Evolutionary conservation across 2,329 filamentous ascomycete species (phyloP), one percentile per base, ranked within the genome.

Genomic region (Pseudocercospora fuligena): DNA sequence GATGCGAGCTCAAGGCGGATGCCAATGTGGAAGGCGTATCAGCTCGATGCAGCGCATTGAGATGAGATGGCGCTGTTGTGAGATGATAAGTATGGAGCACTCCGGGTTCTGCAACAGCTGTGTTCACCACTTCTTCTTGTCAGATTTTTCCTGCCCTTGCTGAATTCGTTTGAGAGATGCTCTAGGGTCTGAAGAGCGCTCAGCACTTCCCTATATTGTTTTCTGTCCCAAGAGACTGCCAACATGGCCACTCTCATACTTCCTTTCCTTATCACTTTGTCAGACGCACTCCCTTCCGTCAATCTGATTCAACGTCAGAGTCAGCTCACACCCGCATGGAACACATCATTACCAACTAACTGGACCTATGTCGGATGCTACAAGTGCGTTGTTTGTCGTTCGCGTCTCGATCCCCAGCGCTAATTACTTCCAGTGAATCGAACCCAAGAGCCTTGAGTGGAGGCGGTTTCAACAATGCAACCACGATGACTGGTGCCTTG

Each of bases 331-430:
- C 61, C 68, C 14, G 67, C 69, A 12, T 58, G 56, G 49, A 72
- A 70, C 33, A 21, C 36, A 8, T 66, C 70, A 16, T 62, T 73
- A 8, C 70, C 69, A 11, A 62, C 65, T 3, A 66, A 67, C 51
- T 73, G 72, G 72, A 71, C 67, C 12, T 72, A 72, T 53, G 60
- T 68, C 12, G 72, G 72, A 11, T 73, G 72, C 60, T 73, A 70
- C 58, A 68, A 67, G 70, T 71, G 56, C 47, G 66, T 65, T 12
- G 12, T 9, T 25, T 6, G 16, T 33, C n/a, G 25, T 49, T 25
- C 11, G 5, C 49, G 25, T 1, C 16, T n/a, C 31, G 9, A 9
- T 12, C 11, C 27, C n/a, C 23, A 12, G 16, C 12, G 21, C 59
- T 66, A 43, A 65, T 33, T 16, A 27, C 9, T 11, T 11, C 23